phyloP scores from a whole-genome alignment of 345 rosid genomes.

The Cardiospermum halicacabum region DNA sequence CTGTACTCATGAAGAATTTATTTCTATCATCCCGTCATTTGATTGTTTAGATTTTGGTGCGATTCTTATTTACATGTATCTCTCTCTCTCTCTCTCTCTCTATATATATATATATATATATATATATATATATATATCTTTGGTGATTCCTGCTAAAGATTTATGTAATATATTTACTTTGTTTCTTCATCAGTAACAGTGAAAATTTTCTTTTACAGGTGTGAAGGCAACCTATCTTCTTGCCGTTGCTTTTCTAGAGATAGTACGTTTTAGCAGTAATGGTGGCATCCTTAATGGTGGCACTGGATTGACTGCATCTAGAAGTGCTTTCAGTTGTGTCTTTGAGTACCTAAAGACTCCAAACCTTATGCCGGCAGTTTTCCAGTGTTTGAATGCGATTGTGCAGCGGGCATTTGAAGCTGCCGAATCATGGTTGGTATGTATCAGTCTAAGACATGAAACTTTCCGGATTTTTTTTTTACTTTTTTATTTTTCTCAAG shows the following conservation, averaged over 20 bases:
- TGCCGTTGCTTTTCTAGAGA: constrained; percentile 95
- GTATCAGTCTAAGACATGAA: constrained; percentile 13
- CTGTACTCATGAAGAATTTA: background rate
- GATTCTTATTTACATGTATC: background rate
- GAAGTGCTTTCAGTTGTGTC: constrained; percentile 97
- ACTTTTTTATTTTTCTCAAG: constrained; percentile 1
- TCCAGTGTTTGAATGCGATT: constrained; percentile 84
- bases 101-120: background rate
- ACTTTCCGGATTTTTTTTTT: constrained; percentile 2
- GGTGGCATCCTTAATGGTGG: constrained; percentile 96
- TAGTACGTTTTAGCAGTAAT: constrained; percentile 91
- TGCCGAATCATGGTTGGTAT: constrained; percentile 91
- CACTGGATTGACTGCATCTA: constrained; percentile 53
- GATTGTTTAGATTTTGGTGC: background rate
- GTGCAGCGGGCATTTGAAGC: constrained; percentile 94
- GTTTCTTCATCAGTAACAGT: background rate
- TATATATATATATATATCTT: background rate
- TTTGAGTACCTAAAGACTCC: constrained; percentile 97
- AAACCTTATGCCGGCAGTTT: constrained; percentile 85
- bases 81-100: no score
- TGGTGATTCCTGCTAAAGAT: background rate
- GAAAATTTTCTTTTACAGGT: constrained; percentile 39
- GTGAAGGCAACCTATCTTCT: constrained; percentile 99
- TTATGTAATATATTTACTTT: constrained; percentile 10
- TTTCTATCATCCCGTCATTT: background rate